Conservation (phyloP, 345 rosid species). For the Citrus unshiu region DNA sequence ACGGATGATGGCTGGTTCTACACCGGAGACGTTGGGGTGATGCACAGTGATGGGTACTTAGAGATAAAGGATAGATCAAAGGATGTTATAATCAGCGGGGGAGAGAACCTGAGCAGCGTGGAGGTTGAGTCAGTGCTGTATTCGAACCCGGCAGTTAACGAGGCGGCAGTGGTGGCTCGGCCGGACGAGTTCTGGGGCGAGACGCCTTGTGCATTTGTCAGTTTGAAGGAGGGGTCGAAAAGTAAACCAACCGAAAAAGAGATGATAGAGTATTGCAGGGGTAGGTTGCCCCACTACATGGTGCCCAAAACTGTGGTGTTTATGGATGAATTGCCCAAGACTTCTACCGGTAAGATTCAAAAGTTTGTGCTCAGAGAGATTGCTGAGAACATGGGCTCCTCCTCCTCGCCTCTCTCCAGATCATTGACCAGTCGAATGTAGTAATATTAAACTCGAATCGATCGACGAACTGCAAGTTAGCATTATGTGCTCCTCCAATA, state of each 20-base stretch:
- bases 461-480: no score
- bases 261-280: constrained; percentile 38
- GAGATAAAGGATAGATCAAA: constrained; percentile 75
- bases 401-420: no score
- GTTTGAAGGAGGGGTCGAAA: constrained; percentile 27
- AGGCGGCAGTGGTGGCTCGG: constrained; percentile 82
- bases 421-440: no score
- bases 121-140: constrained; percentile 77
- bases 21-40: constrained; percentile 73
- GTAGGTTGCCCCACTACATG: constrained; percentile 55
- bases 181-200: constrained; percentile 87
- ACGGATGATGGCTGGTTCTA: constrained; percentile 57
- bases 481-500: no score
- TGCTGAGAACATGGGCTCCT: constrained; percentile 19
- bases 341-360: constrained; percentile 62
- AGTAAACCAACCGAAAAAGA: constrained; percentile 22
- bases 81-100: constrained; percentile 80
- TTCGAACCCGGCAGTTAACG: constrained; percentile 53
- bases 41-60: constrained; percentile 60
- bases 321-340: constrained; percentile 55
- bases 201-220: constrained; percentile 78
- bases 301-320: constrained; percentile 64
- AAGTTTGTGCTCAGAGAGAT: constrained; percentile 49
- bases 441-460: no score
- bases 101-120: constrained; percentile 76